Evolutionary conservation across 257 asterid species (phyloP).

Genomic region (Capsicum chinense): DNA sequence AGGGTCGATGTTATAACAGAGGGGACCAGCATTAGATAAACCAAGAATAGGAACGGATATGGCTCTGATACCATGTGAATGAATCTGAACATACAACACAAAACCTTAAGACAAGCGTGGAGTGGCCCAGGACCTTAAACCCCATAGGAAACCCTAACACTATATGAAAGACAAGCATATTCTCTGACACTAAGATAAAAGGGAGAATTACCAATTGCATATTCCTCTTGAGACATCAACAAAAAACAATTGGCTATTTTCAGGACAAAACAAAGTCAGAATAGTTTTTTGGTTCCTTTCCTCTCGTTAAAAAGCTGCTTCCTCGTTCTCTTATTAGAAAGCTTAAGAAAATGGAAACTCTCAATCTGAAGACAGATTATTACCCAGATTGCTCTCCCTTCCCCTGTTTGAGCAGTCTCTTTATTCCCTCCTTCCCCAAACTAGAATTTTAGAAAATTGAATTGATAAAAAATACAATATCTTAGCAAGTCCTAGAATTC

Average conservation of each 20-base stretch:
- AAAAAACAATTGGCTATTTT: background rate
- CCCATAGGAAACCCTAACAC: background rate
- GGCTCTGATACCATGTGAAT: background rate
- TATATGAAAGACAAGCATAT: background rate
- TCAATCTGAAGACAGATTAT: conserved; percentile 19
- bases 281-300: background rate
- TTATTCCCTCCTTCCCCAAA: conserved; percentile 22
- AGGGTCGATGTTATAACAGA: background rate
- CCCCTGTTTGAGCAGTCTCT: conserved; percentile 14
- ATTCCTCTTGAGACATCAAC: conserved; percentile 12
- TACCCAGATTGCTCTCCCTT: conserved; percentile 23
- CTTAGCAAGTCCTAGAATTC: conserved; percentile 17
- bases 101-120: background rate
- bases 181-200: conserved; percentile 4
- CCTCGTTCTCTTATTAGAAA: background rate
- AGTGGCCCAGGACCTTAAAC: background rate
- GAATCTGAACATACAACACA: background rate
- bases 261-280: conserved; percentile 21
- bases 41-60: background rate
- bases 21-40: background rate
- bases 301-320: background rate
- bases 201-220: conserved; percentile 17
- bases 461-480: conserved; percentile 11
- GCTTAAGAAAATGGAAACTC: conserved; percentile 18
- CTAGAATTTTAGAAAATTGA: background rate